Evolutionary conservation across 805 yeast species (phyloP), one percentile per base, ranked within the genome.

Genomic region (Kodamaea lidongshanica): DNA sequence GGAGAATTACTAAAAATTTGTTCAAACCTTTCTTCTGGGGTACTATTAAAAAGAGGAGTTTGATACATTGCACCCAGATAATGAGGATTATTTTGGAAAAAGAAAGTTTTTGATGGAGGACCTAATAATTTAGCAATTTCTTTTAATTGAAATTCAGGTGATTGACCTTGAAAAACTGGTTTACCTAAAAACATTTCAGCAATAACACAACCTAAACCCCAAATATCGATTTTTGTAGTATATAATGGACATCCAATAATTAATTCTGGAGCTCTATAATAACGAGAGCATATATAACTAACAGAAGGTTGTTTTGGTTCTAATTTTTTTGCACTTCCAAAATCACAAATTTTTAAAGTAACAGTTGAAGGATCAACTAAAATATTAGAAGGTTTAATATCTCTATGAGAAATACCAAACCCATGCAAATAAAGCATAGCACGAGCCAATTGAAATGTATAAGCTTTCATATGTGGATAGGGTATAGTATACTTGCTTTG

Each of bases 131-230:
- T 87, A 21, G 94, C 79, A 38, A 92, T 87, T 51, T 89, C 94
- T 42, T 89, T 79, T 40, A 92, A 66, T 57, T 92, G 98, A 40
- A 85, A 70, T 50, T 79, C 72, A 30, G 95, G 95, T 38, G 83
- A 80, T 45, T 78, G 84, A 26, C 98, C 97, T 58, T 88, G 95
- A 63, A 92, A 92, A n/a, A 92, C 76, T 1, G 97, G 95, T 51
- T 76, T 79, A 10, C 96, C 96, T 39, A 87, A 70, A 34, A 81
- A 69, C 84, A 92, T 79, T 58, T 92, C 98, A 9, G 96, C 96
- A 37, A 92, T 62, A 19, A 92, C 95, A 63, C 98, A 89, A 1
- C 97, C 99, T 37, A 89, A 65, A 11, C 96, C 95, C 99, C 99
- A 92, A 47, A 88, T 81, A 56, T 92, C 99, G 36, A 92, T 89